Base-by-base conservation (phyloP, 495 filamentous ascomycete species). In the Neurospora sp. region DNA sequence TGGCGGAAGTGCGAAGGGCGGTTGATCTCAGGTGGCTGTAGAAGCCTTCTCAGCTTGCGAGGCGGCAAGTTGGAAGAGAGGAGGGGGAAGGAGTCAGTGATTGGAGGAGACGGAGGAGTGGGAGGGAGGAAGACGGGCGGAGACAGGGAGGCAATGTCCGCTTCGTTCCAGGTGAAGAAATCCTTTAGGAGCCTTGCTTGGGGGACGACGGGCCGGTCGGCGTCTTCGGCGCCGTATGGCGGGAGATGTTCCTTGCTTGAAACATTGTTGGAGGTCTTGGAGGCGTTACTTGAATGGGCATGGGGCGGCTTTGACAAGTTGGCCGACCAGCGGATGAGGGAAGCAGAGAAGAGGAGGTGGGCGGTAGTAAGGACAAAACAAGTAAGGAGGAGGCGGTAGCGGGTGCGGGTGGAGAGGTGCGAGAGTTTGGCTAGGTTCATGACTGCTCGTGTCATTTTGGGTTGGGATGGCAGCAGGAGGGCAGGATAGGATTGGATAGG, bases 1-100 rank as follows among this genome's bases (percentile, higher is more conserved):
- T 72, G 73, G 78, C 85, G 82, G 1, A 76, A 75, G 9, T 73
- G 69, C 18, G 83, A 82, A 39, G 82, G 82, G 37, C 79, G 71
- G 78, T 85, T 82, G 37, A 82, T 77, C n/a, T 77, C 73, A 38
- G 78, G 84, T 1, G 81, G 71, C 2, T 41, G 71, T 39, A 79
- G 72, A 8, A 78, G 70, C 35, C 16, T 72, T 39, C 12, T 71
- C 5, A 62, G 54, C 16, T 62, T 62, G 54, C 23, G 54, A 7
- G 77, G 73, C 20, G 70, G 59, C 12, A 72, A 73, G 48, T 77
- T 48, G 20, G 48, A 35, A 4, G 76, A 77, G 18, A 80, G 69
- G 11, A 79, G 71, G 0, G 79, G 76, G 39, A 80, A 80, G 1
- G 79, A 77, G 40, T 80, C 76, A 7, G 72, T 73, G 6, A 79